Percentiles rank a stretch among this genome's conserved stretches.
phyloP scores from a whole-genome alignment of 345 rosid species.

The Clausena lansium region DNA sequence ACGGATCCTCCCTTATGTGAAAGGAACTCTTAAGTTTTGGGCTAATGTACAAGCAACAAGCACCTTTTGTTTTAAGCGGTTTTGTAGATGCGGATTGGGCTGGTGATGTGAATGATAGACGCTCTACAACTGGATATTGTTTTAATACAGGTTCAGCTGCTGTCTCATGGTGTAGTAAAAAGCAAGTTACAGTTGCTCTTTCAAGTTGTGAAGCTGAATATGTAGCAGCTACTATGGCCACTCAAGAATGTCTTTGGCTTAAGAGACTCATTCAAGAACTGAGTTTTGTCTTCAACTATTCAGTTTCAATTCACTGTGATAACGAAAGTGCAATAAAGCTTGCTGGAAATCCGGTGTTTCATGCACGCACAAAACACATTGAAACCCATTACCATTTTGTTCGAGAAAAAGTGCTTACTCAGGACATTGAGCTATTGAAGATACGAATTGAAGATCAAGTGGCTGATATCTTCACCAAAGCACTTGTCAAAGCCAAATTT shows the following conservation, averaged over 20 bases:
- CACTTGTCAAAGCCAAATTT: not conserved
- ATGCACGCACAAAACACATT: constrained; percentile 4
- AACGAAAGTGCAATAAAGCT: constrained; percentile 15
- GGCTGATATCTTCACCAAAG: constrained; percentile 2
- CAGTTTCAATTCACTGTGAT: not conserved
- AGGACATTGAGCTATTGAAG: not conserved
- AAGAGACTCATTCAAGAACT: not conserved
- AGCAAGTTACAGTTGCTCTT: not conserved
- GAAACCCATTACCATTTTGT: not conserved
- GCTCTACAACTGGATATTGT: not conserved
- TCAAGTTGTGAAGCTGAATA: constrained; percentile 11
- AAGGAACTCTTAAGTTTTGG: not conserved
- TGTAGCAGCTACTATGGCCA: constrained; percentile 1
- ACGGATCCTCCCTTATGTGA: not conserved
- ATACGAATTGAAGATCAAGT: not conserved
- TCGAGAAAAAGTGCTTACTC: not conserved
- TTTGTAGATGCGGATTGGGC: constrained; percentile 7
- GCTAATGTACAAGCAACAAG: not conserved
- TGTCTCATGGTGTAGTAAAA: constrained; percentile 5
- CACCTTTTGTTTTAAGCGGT: not conserved
- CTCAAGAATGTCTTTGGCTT: constrained; percentile 4
- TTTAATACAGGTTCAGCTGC: not conserved
- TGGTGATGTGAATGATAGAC: not conserved
- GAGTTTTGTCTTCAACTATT: not conserved
- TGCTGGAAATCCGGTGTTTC: constrained; percentile 2